phyloP scores from a whole-genome alignment of 106 monocot genomes.

The Allium cepa region DNA sequence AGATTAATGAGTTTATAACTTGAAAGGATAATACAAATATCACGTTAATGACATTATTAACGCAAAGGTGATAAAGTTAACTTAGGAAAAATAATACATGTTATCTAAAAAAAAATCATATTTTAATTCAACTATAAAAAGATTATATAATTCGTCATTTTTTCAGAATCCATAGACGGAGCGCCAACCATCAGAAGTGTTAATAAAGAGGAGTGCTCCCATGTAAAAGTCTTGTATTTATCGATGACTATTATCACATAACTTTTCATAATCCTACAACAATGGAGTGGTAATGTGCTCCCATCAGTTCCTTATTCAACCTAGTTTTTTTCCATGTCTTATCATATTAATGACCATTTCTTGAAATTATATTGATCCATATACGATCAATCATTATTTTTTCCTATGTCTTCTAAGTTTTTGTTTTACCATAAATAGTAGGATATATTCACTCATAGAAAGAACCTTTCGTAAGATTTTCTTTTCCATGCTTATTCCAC shows the following conservation, averaged over 20 bases:
- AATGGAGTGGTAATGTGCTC: slow-evolving; percentile 85
- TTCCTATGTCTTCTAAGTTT: too few relatives aligned
- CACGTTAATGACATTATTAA: too few relatives aligned
- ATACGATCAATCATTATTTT: slow-evolving; percentile 21
- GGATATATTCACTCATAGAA: too few relatives aligned
- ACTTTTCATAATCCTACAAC: slow-evolving; percentile 80
- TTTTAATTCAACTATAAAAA: too few relatives aligned
- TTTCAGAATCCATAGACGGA: slow-evolving; percentile 66
- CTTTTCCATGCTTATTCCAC: too few relatives aligned
- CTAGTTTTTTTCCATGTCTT: slow-evolving; percentile 54
- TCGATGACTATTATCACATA: slow-evolving; percentile 73
- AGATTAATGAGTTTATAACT: too few relatives aligned
- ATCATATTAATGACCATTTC: slow-evolving; percentile 60
- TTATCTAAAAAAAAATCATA: too few relatives aligned
- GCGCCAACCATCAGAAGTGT: slow-evolving; percentile 77
- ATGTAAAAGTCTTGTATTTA: slow-evolving; percentile 26
- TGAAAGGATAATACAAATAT: too few relatives aligned
- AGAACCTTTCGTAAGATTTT: too few relatives aligned
- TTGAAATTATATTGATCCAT: slow-evolving; percentile 53
- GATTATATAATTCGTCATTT: slow-evolving; percentile 54
- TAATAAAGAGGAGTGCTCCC: slow-evolving; percentile 55
- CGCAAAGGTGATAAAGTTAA: too few relatives aligned
- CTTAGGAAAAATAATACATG: too few relatives aligned
- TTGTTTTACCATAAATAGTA: too few relatives aligned
- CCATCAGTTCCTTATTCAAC: slow-evolving; percentile 80